Conservation (phyloP, 805 yeast genomes). For the Maudiozyma barnettii region DNA sequence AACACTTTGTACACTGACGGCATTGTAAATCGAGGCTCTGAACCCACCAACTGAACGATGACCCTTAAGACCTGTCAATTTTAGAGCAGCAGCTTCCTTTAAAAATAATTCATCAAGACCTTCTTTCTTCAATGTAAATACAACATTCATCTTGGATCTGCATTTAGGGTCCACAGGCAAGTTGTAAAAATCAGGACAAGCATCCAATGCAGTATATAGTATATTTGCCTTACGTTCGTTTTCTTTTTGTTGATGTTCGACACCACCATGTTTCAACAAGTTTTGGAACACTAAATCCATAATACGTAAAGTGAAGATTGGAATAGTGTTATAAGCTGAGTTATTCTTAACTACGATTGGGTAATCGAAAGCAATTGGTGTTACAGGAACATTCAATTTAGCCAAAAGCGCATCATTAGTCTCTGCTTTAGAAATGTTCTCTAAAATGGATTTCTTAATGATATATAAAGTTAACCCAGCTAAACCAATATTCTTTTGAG, state of each 20-base stretch:
- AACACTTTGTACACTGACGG: constrained; percentile 58
- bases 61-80: constrained; percentile 78
- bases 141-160: constrained; percentile 89
- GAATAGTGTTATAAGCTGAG: constrained; percentile 92
- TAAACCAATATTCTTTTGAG: constrained; percentile 94
- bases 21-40: constrained; percentile 88
- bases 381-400: constrained; percentile 56
- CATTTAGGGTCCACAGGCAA: constrained; percentile 53
- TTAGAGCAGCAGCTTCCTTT: constrained; percentile 48
- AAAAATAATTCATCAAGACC: constrained; percentile 64
- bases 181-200: constrained; percentile 53
- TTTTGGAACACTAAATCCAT: constrained; percentile 66
- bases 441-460: constrained; percentile 70
- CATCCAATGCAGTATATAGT: constrained; percentile 58
- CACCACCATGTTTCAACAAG: constrained; percentile 63
- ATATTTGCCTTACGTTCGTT: constrained; percentile 54
- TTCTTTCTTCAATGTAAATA: constrained; percentile 62
- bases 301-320: constrained; percentile 84
- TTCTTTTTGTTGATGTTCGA: constrained; percentile 45
- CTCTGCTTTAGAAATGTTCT: constrained; percentile 40
- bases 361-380: constrained; percentile 84
- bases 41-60: constrained; percentile 97
- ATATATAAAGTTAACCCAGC: constrained; percentile 93
- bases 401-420: constrained; percentile 54
- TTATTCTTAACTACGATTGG: constrained; percentile 81